phyloP scores from a whole-genome alignment of 2,329 filamentous ascomycete species.

The Aspergillus fumigatus region DNA sequence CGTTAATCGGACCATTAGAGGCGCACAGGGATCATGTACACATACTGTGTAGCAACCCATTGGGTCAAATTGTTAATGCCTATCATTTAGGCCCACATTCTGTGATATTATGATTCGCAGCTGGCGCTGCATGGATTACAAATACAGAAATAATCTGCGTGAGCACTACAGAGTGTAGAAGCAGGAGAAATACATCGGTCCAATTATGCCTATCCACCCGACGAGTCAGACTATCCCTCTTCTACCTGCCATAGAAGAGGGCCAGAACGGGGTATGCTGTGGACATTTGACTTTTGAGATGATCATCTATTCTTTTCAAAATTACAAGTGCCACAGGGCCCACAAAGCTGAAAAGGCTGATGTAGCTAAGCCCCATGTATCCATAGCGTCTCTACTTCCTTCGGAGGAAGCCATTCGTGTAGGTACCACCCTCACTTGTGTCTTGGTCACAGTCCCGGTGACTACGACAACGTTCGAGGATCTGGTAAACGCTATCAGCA shows the following conservation, averaged over 20 bases:
- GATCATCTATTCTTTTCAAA: not conserved
- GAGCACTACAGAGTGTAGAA: not conserved
- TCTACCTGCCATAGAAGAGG: not conserved
- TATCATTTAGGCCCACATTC: not conserved
- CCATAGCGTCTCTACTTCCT: not conserved
- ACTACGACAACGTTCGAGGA: constrained; percentile 3
- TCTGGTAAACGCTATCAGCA: not conserved
- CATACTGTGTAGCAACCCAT: not conserved
- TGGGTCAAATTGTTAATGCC: not conserved
- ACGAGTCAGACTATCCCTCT: not conserved
- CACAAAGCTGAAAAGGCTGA: not conserved
- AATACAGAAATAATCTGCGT: not conserved
- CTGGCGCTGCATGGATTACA: not conserved
- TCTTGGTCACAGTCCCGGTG: constrained; percentile 6
- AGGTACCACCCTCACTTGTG: constrained; percentile 1
- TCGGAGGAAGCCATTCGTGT: constrained; percentile 3
- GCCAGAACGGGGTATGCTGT: not conserved
- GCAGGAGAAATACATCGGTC: not conserved
- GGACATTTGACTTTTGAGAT: not conserved
- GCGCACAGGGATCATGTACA: not conserved
- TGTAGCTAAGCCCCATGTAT: not conserved
- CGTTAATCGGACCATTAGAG: not conserved
- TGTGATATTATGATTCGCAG: not conserved
- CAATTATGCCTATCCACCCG: not conserved
- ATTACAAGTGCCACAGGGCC: constrained; percentile 2